phyloP scores from a whole-genome alignment of 2,329 filamentous ascomycete genomes.

The Fusarium lyarnte region DNA sequence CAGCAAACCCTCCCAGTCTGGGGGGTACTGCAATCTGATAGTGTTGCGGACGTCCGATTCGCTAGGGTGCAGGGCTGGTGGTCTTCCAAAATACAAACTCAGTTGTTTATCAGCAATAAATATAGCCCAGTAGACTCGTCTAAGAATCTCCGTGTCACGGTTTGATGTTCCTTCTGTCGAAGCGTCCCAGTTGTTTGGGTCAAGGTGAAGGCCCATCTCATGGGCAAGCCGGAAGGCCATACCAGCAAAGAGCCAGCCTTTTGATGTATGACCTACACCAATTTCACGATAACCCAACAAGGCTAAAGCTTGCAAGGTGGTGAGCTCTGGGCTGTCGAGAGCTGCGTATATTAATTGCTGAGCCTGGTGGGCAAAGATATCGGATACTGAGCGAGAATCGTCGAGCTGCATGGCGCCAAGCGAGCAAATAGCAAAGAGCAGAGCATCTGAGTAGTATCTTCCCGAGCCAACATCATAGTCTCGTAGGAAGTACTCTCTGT shows the following conservation, averaged over 20 bases:
- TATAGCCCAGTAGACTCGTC: conserved; percentile 61
- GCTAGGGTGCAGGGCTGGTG: conserved; percentile 59
- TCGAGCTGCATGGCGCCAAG: conserved; percentile 59
- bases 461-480: conserved; percentile 59
- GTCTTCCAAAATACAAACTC: conserved; percentile 61
- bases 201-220: conserved; percentile 63
- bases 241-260: conserved; percentile 62
- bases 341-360: conserved; percentile 56
- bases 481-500: conserved; percentile 60
- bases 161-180: conserved; percentile 46
- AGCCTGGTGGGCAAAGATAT: conserved; percentile 56
- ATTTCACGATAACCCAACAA: conserved; percentile 59
- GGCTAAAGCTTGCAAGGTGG: conserved; percentile 56
- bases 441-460: conserved; percentile 59
- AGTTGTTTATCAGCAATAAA: conserved; percentile 62
- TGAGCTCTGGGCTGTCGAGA: conserved; percentile 58
- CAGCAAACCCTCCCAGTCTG: conserved; percentile 58
- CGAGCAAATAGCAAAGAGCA: conserved; percentile 60
- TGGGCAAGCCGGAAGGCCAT: conserved; percentile 62
- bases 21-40: conserved; percentile 59
- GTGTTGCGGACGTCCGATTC: conserved; percentile 61
- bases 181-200: conserved; percentile 60
- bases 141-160: conserved; percentile 57
- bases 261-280: conserved; percentile 57
- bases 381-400: conserved; percentile 52